Evolutionary conservation across 768 basidiomycete species (phyloP).

Genomic region (Auriculariales sp.): DNA sequence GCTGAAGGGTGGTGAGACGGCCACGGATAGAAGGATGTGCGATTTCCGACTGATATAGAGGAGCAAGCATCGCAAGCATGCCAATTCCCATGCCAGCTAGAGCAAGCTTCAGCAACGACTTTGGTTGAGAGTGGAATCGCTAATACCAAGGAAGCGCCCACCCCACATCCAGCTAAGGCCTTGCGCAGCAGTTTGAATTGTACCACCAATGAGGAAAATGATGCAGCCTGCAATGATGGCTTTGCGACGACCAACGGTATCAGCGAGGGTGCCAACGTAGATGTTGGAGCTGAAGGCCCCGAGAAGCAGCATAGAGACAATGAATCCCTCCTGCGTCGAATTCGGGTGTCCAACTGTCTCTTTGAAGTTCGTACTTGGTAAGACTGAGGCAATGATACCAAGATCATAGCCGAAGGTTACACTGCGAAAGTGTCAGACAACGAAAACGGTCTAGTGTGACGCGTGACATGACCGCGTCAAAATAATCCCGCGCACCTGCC

Average conservation of each 20-base stretch:
- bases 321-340: constrained; percentile 23
- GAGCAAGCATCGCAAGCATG: constrained; percentile 34
- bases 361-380: constrained; percentile 9
- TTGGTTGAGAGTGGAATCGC: not conserved
- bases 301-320: constrained; percentile 20
- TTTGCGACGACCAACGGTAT: constrained; percentile 8
- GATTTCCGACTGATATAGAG: constrained; percentile 45
- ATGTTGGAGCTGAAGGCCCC: constrained; percentile 24
- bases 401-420: constrained; percentile 37
- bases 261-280: constrained; percentile 26
- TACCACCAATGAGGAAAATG: constrained; percentile 22
- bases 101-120: not conserved
- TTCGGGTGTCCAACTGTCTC: constrained; percentile 23
- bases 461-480: no score
- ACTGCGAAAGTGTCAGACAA: constrained; percentile 25
- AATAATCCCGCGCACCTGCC: no score
- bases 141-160: constrained; percentile 29
- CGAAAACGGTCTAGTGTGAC: no score
- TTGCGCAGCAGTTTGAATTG: constrained; percentile 29
- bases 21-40: constrained; percentile 43
- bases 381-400: constrained; percentile 34
- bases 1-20: constrained; percentile 36
- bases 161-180: constrained; percentile 34
- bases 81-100: constrained; percentile 25
- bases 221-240: not conserved